phyloP scores from a whole-genome alignment of 1,139 yeast species.

The Kodamaea suecica region DNA sequence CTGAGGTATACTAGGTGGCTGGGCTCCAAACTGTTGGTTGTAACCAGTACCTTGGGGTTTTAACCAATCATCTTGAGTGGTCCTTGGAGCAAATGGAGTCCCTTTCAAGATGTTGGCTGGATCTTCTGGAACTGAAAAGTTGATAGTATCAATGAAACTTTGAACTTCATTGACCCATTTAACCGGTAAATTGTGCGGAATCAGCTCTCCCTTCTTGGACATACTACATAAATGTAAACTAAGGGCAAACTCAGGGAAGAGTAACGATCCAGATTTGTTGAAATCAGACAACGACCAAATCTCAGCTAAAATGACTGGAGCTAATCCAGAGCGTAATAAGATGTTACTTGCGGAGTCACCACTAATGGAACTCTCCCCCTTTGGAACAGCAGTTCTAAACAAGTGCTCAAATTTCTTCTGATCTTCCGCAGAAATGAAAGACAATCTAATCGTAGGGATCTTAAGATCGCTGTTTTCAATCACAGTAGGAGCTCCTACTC shows the following conservation, averaged over 20 bases:
- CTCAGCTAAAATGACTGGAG: constrained; percentile 74
- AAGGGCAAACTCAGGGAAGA: constrained; percentile 93
- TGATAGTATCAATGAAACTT: constrained; percentile 84
- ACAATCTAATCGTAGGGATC: constrained; percentile 67
- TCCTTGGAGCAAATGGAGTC: constrained; percentile 43
- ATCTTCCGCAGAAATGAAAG: constrained; percentile 81
- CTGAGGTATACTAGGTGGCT: constrained; percentile 27
- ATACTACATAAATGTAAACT: constrained; percentile 86
- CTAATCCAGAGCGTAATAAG: constrained; percentile 73
- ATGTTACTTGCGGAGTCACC: constrained; percentile 81
- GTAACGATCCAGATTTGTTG: constrained; percentile 74
- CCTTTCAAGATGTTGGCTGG: constrained; percentile 41
- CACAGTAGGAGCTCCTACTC: constrained; percentile 18
- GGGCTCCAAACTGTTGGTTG: constrained; percentile 20
- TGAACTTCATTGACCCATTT: constrained; percentile 79
- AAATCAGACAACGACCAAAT: constrained; percentile 92
- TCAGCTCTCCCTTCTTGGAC: constrained; percentile 70
- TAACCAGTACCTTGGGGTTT: constrained; percentile 5
- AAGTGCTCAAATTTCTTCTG: constrained; percentile 82
- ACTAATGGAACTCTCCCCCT: constrained; percentile 70
- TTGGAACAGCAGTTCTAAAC: constrained; percentile 73
- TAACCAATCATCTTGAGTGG: constrained; percentile 29
- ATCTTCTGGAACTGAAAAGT: constrained; percentile 70
- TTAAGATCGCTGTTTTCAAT: constrained; percentile 41
- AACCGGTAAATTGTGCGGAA: constrained; percentile 72